Base-by-base conservation (phyloP, 106 monocot genomes). In the Dendrobium chrysotoxum region DNA sequence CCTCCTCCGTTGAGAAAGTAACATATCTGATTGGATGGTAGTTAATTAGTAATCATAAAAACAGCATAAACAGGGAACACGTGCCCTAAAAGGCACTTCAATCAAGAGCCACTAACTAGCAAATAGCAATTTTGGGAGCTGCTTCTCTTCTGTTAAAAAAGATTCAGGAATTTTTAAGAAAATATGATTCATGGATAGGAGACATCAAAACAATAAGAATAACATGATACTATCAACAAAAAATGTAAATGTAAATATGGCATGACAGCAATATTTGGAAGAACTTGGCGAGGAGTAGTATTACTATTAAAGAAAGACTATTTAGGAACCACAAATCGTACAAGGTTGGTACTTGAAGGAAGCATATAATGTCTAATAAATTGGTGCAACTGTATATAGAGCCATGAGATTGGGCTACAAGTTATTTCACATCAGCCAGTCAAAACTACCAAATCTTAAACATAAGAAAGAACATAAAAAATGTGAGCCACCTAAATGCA, bases 1-100 rank as follows among this genome's bases (percentile, higher is more conserved):
- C 90, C 50, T 87, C 85, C 71, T 83, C 83, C 67, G 64, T 87
- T 79, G 87, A 79, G 58, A 81, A 90, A 23, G 83, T 90, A 85
- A 85, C 81, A 82, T 85, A 90, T 76, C 90, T 90, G 65, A 12
- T 83, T 28, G 7, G 3, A n/a, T 41, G 18, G 41, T 20, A 40
- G 74, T 30, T 15, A 13, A 12, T 50, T 12, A 45, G 35, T 35
- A 35, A 72, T 39, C 12, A 72, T 42, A 41, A 74, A n/a, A 74
- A 40, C 41, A 74, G 41, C n/a, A 40, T 21, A 74, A 42, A 39
- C 23, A n/a, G 23, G 61, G 23, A 61, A 61, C 4, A 8, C 61
- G 5, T 23, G 23, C 61, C 5, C 0, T 61, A 61, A 61, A 61
- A n/a, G 5, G n/a, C 61, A 61, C 61, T 23, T 61, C 61, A 61